Evolutionary conservation across 2,329 filamentous ascomycete species (phyloP).

Genomic region (Fusarium lyarnte): DNA sequence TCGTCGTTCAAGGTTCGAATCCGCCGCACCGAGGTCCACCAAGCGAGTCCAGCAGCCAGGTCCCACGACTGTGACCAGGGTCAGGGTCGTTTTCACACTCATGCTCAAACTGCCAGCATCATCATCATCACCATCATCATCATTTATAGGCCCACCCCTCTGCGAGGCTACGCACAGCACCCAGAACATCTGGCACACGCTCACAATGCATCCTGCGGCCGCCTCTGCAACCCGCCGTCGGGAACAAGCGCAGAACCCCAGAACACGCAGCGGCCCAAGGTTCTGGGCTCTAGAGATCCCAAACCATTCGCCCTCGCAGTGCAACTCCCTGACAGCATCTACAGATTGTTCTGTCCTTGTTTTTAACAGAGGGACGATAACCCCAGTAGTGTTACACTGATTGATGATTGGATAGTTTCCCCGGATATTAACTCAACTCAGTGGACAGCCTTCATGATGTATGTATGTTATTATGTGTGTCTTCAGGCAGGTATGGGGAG

Average conservation of each 20-base stretch:
- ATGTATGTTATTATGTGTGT: neutral
- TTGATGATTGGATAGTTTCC: conserved; percentile 16
- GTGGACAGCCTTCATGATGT: neutral
- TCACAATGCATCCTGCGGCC: conserved; percentile 52
- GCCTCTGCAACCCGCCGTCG: conserved; percentile 51
- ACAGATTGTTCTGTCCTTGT: conserved; percentile 22
- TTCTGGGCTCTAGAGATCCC: conserved; percentile 30
- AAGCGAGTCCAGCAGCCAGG: conserved; percentile 7
- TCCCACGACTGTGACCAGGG: conserved; percentile 26
- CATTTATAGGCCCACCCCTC: conserved; percentile 19
- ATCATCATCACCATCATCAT: neutral
- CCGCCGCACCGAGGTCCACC: conserved; percentile 30
- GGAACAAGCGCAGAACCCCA: conserved; percentile 50
- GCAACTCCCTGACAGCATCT: conserved; percentile 29
- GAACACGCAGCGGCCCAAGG: conserved; percentile 38
- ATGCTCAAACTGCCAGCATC: conserved; percentile 10
- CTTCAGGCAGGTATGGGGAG: neutral
- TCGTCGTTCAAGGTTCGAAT: conserved; percentile 23
- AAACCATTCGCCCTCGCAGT: conserved; percentile 23
- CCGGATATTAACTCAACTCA: neutral
- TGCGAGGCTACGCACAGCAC: neutral
- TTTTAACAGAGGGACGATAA: conserved; percentile 6
- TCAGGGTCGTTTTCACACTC: conserved; percentile 10
- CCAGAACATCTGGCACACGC: conserved; percentile 33
- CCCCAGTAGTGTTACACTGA: conserved; percentile 16